Evolutionary conservation across 495 filamentous ascomycete genomes (phyloP).

Genomic region (Trichocladium uniseriatum): DNA sequence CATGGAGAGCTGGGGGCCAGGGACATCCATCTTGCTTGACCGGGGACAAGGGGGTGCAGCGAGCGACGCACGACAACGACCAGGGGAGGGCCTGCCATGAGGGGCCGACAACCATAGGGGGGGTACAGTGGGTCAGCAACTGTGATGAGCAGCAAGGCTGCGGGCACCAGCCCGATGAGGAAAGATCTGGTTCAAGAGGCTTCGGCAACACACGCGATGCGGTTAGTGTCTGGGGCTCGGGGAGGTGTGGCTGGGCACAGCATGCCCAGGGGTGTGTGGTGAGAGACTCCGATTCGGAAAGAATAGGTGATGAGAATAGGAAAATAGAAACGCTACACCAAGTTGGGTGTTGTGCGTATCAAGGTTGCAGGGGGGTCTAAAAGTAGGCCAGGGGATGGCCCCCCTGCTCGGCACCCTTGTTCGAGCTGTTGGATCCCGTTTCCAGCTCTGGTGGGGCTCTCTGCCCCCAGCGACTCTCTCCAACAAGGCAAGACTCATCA

Average conservation of each 20-base stretch:
- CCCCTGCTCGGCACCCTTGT: constrained; percentile 8
- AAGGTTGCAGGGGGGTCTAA: constrained; percentile 22
- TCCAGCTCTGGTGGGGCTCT: no score
- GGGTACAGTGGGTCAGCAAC: constrained; percentile 10
- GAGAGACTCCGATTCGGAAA: constrained; percentile 12
- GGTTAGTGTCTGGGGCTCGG: constrained; percentile 11
- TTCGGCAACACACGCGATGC: constrained; percentile 3
- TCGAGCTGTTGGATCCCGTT: constrained; percentile 18
- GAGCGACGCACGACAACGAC: constrained; percentile 8
- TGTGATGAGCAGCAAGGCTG: constrained; percentile 16
- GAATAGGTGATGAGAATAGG: constrained; percentile 15
- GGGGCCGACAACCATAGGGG: no score
- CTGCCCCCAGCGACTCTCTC: no score
- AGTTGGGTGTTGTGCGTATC: constrained; percentile 18
- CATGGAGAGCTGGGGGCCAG: constrained; percentile 23
- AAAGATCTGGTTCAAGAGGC: constrained; percentile 15
- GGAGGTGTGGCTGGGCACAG: constrained; percentile 11
- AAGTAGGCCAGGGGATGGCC: constrained; percentile 17
- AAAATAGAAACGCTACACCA: constrained; percentile 25
- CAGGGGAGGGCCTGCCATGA: constrained; percentile 2
- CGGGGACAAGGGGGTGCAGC: constrained; percentile 12
- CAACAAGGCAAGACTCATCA: neutral
- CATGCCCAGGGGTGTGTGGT: constrained; percentile 1
- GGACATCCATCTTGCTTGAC: constrained; percentile 21
- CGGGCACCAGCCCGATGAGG: constrained; percentile 18